Conservation (phyloP, 2,329 filamentous ascomycete species). For the Fusarium anguioides region DNA sequence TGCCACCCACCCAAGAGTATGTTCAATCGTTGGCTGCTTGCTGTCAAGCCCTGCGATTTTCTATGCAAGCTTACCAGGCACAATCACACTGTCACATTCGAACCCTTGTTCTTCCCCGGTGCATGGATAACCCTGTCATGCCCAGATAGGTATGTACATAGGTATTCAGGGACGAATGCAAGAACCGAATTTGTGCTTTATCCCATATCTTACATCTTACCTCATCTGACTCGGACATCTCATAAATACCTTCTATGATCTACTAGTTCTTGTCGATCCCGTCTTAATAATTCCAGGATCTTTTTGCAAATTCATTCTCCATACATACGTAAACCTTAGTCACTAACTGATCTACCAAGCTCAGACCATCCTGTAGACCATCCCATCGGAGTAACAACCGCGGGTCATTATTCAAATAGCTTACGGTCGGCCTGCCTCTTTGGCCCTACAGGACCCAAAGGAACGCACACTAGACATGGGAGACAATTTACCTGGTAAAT, state of each 20-base stretch:
- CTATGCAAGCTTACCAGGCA: constrained; percentile 34
- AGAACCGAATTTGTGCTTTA: not conserved
- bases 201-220: not conserved
- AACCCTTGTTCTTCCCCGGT: constrained; percentile 32
- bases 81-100: constrained; percentile 36
- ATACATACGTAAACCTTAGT: not conserved
- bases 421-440: constrained; percentile 31
- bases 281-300: constrained; percentile 13
- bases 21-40: constrained; percentile 5
- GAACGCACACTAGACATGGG: constrained; percentile 17
- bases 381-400: constrained; percentile 21
- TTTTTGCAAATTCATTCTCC: constrained; percentile 19
- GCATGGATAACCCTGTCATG: constrained; percentile 21
- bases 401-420: constrained; percentile 33
- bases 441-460: constrained; percentile 18
- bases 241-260: constrained; percentile 14
- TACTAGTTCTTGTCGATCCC: constrained; percentile 36
- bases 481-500: constrained; percentile 35
- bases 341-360: constrained; percentile 34
- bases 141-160: not conserved
- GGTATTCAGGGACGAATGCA: no score
- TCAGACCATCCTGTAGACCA: constrained; percentile 16
- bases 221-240: constrained; percentile 23
- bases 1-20: constrained; percentile 21
- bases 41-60: constrained; percentile 26